Percentiles rank a stretch among this genome's conserved stretches.
phyloP scores from a whole-genome alignment of 805 yeast genomes.

The Blastobotrys terrestris region DNA sequence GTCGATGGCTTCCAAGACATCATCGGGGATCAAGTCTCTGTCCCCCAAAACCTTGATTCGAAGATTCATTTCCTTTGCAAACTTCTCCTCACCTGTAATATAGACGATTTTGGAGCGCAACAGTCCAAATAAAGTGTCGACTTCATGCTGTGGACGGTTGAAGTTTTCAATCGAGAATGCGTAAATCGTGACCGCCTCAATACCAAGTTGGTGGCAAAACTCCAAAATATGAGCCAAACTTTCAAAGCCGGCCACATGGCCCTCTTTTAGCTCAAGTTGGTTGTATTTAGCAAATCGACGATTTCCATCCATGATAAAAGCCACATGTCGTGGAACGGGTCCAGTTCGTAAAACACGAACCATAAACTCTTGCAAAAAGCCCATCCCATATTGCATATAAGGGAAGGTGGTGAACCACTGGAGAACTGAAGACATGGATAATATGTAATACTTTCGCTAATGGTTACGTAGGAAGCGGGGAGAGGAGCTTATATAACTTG shows the following conservation, averaged over 20 bases:
- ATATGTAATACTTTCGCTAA: neutral
- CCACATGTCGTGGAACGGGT: conserved; percentile 82
- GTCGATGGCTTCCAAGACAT: conserved; percentile 57
- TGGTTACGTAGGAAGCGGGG: too few species aligned
- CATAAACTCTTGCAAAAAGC: conserved; percentile 26
- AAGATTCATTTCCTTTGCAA: conserved; percentile 9
- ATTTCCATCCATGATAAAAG: conserved; percentile 96
- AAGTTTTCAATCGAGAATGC: conserved; percentile 96
- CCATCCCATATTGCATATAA: conserved; percentile 16
- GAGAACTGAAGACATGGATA: conserved; percentile 3
- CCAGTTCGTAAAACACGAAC: conserved; percentile 51
- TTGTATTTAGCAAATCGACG: conserved; percentile 73
- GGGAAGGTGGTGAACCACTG: conserved; percentile 20
- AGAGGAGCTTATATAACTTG: too few species aligned
- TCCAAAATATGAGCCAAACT: conserved; percentile 56
- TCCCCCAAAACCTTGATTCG: conserved; percentile 68
- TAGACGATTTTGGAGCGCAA: conserved; percentile 27
- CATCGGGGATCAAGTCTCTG: conserved; percentile 56
- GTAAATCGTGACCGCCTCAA: conserved; percentile 78
- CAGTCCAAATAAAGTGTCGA: conserved; percentile 66
- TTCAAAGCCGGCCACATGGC: conserved; percentile 86
- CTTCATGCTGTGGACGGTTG: conserved; percentile 74
- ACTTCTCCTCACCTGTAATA: conserved; percentile 16
- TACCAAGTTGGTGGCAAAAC: conserved; percentile 72
- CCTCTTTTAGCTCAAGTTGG: conserved; percentile 69